Conservation (phyloP, 768 basidiomycete species). For the Russula olivacea region DNA sequence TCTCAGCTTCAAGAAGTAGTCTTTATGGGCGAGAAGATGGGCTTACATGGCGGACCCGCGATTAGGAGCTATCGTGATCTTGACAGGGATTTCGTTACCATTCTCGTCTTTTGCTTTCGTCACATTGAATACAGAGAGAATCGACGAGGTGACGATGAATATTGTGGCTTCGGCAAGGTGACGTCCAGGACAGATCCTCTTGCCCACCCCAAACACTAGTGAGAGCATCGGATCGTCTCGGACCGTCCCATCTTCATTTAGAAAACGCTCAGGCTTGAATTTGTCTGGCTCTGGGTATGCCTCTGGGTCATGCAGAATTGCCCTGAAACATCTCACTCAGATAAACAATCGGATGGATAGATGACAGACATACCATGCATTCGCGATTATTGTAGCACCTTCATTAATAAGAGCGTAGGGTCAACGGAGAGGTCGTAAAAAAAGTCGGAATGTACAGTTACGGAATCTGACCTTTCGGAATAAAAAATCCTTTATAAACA, state of each 20-base stretch:
- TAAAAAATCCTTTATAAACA: slow-evolving; percentile 9
- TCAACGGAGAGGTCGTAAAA: not conserved
- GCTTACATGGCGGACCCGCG: no score
- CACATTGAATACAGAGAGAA: slow-evolving; percentile 14
- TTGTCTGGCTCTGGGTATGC: slow-evolving; percentile 18
- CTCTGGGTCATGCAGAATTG: slow-evolving; percentile 15
- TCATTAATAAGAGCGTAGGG: not conserved
- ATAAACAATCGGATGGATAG: not conserved
- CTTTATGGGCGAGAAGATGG: no score
- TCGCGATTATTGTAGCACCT: slow-evolving; percentile 1
- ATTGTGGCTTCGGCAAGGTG: slow-evolving; percentile 24
- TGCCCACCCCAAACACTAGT: slow-evolving; percentile 12
- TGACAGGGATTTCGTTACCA: slow-evolving; percentile 11
- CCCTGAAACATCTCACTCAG: slow-evolving; percentile 3
- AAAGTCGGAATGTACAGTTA: no score
- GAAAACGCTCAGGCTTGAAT: slow-evolving; percentile 23
- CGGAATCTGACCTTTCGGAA: slow-evolving; percentile 4
- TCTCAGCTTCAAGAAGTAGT: no score
- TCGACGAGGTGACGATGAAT: slow-evolving; percentile 16
- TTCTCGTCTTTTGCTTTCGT: slow-evolving; percentile 18
- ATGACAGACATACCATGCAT: slow-evolving; percentile 7
- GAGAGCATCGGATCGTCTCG: slow-evolving; percentile 8
- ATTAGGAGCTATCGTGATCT: not conserved
- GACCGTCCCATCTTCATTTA: slow-evolving; percentile 12
- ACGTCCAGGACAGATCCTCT: slow-evolving; percentile 25